phyloP scores from a whole-genome alignment of 2,329 filamentous ascomycete species.

The Epichloe aotearoae region DNA sequence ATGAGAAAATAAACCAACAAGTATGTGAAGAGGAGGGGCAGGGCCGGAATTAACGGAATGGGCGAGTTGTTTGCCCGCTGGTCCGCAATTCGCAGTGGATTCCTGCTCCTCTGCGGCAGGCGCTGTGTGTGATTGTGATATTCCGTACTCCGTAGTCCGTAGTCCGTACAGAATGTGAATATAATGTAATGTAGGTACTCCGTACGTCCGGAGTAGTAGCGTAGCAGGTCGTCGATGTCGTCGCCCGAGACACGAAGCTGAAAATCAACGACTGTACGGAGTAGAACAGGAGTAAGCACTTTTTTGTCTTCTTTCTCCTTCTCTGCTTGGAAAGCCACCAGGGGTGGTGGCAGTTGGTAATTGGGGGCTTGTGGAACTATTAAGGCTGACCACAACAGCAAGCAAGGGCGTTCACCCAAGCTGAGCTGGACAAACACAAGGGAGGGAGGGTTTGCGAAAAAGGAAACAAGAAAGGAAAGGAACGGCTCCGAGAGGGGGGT shows the following conservation, averaged over 20 bases:
- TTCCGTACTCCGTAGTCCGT: no score
- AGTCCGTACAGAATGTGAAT: background rate
- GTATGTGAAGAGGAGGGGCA: background rate
- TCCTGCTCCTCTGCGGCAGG: background rate
- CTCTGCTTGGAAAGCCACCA: background rate
- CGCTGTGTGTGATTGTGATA: background rate
- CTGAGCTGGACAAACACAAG: conserved; percentile 1
- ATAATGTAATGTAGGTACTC: background rate
- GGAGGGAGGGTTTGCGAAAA: background rate
- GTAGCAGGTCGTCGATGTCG: conserved; percentile 1
- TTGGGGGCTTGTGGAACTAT: background rate
- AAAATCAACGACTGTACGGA: conserved; percentile 3
- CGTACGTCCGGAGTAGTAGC: background rate
- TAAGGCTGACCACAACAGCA: background rate
- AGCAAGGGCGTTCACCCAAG: background rate
- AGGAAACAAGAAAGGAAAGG: background rate
- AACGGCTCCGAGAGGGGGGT: background rate
- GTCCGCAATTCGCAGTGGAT: background rate
- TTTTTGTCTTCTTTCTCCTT: background rate
- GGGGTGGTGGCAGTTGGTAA: background rate
- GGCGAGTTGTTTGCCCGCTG: background rate
- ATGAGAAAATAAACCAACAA: background rate
- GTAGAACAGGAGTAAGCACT: background rate
- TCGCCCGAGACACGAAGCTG: conserved; percentile 3
- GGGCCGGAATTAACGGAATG: background rate